Base-by-base conservation (phyloP, 345 rosid genomes). In the Arabidopsis suecica region DNA sequence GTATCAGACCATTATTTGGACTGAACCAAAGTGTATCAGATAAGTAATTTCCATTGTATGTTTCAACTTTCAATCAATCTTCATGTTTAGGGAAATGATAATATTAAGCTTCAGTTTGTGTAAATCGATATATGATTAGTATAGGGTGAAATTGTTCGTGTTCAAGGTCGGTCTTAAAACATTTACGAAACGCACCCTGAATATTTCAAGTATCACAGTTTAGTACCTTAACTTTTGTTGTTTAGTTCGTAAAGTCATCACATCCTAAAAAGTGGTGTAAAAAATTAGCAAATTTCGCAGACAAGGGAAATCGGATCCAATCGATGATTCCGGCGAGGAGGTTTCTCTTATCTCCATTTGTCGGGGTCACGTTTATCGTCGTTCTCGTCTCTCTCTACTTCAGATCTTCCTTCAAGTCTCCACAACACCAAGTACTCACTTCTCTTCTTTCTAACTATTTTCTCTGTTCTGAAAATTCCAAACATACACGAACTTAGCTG, bases 371-470 rank as follows among this genome's bases (percentile, higher is more conserved):
- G 18, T 55, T 82, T 58, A 69, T 83, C 23, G 85, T 81, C 22
- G 61, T 86, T 74, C 49, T 88, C 38, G 22, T 84, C 5, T 90
- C 95, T 22, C 34, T 89, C 56, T 57, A 79, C 65, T 44, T 80
- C 68, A 87, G 82, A 80, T 83, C 73, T 74, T 72, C 82, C 32
- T 65, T 76, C 68, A 82, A 80, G 54, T 42, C 72, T 59, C 65
- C 68, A 51, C 73, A 83, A 45, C 68, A 67, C 18, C 84, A 86
- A 88, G 89, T 85, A 61, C 47, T 36, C 72, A 37, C 63, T 72
- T 55, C 33, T 65, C 41, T 60, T 66, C 38, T 47, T 28, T 48
- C 32, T 7, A 1, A 16, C 53, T 61, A 32, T 6, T 38, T 49
- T 47, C 74, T 14, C 2, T 34, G 1, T 7, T 67, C 71, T 48